Base-by-base conservation (phyloP, 1,284 basidiomycete species). In the Pisolithus thermaeus region DNA sequence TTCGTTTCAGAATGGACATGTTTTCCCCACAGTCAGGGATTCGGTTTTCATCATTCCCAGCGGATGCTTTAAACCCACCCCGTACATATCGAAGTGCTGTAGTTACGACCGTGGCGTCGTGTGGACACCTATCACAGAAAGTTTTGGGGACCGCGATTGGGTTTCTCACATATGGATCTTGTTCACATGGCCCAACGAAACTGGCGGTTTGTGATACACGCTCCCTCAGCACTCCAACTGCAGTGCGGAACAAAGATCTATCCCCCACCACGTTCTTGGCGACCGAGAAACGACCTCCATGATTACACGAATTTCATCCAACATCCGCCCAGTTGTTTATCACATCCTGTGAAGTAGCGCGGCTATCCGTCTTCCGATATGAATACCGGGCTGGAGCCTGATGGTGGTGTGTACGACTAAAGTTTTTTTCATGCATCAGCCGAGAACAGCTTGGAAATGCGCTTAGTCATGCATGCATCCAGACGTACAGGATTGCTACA, bases 401-500 rank as follows among this genome's bases (percentile, higher is more conserved):
- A n/a, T n/a, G 25, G 16, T 20, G 42, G 23, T 22, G 12, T 11
- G 20, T 23, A 22, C 12, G 14, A 41, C 9, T 22, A 41, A 41
- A 41, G 39, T 22, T 41, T 22, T n/a, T n/a, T 22, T 12, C 18
- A 4, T 11, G 7, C 5, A 20, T 22, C n/a, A 18, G 25, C 42
- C 25, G 6, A n/a, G 8, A 43, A 22, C 16, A 28, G 27, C 9
- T 27, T 28, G 42, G 42, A 28, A 20, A 28, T 42, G 16, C 25
- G 7, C 12, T 28, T 12, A 36, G 28, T 23, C 44, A 46, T 30
- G 43, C 30, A 16, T 20, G n/a, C 28, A 20, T 35, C 32, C 30
- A n/a, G n/a, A 61, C 54, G 46, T 64, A 54, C 53, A 52, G 35
- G 36, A 51, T 12, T 47, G 52, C 59, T 60, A 56, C 47, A 46